Base-by-base conservation (phyloP, 1,139 yeast species). In the Geotrichum citri-aurantii region DNA sequence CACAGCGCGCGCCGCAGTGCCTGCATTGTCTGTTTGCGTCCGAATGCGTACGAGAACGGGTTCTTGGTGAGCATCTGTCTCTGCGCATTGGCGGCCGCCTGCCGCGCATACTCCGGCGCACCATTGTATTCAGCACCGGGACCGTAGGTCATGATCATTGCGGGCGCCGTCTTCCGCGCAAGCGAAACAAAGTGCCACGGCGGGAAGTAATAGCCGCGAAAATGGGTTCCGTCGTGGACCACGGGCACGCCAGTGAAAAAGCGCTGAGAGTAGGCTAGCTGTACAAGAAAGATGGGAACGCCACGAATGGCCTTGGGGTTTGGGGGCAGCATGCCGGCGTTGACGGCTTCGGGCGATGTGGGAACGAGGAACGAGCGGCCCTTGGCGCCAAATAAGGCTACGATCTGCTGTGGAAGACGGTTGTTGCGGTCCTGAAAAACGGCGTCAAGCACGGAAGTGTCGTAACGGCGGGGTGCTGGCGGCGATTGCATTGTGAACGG, bases 111-210 rank as follows among this genome's bases (percentile, higher is more conserved):
- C 29, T 51, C 60, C 56, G 53, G 48, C 29, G 48, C 54, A 1
- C 75, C 75, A 56, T 72, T 72, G 57, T 59, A 65, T 48, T 62
- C 67, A 6, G 57, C 61, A 14, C 73, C 72, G 1, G 55, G 49
- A 11, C 59, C 50, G 37, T 61, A 69, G 6, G 65, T 48, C 12
- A 69, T 62, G 10, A 65, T 62, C 1, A 81, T 50, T 0, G 82
- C 79, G 0, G 86, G 86, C 47, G 75, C 74, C 3, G 82, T 75
- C 63, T 81, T 81, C n/a, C 85, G 72, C 29, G 78, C 77, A 29
- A 72, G 62, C 0, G 79, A 76, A 5, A 80, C 51, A 40, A 75
- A 73, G 63, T 81, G 83, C 53, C 74, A 69, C 2, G 79, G 75
- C 11, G 84, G 84, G 63, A 73, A 78, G 64, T 71, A 83, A 33